phyloP scores from a whole-genome alignment of 257 asterid genomes.

The Gentiana macrophylla region DNA sequence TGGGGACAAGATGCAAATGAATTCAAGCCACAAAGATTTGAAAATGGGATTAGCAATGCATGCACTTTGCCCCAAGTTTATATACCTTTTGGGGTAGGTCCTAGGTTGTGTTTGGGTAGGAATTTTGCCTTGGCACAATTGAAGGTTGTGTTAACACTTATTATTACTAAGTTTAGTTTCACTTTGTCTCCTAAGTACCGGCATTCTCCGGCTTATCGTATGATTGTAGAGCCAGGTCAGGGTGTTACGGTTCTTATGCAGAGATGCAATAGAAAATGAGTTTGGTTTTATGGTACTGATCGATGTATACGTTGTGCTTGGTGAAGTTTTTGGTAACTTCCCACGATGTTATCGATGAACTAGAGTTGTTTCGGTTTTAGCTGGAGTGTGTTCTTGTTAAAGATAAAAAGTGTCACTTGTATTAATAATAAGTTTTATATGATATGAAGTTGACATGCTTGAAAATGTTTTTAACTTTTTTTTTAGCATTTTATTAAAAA shows the following conservation, averaged over 20 bases:
- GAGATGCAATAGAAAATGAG: conserved; percentile 4
- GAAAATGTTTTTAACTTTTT: too few species aligned
- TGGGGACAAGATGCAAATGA: conserved; percentile 72
- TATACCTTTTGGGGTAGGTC: conserved; percentile 76
- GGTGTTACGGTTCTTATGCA: conserved; percentile 50
- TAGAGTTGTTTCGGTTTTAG: too few species aligned
- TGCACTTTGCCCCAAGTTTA: conserved; percentile 65
- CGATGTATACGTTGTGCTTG: too few species aligned
- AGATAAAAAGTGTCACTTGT: too few species aligned
- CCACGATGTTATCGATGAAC: too few species aligned
- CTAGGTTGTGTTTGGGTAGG: conserved; percentile 62
- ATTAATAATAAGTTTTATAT: too few species aligned
- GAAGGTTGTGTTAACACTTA: conserved; percentile 38
- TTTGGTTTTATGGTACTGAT: too few species aligned
- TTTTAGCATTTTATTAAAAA: too few species aligned
- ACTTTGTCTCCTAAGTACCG: conserved; percentile 59
- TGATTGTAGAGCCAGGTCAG: conserved; percentile 85
- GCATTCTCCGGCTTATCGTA: conserved; percentile 62
- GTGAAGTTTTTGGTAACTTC: too few species aligned
- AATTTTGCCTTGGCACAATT: conserved; percentile 62
- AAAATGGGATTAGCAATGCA: conserved; percentile 49
- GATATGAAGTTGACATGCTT: too few species aligned
- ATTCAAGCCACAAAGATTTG: conserved; percentile 65
- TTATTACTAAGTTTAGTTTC: conserved; percentile 44
- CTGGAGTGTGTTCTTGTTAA: too few species aligned